Evolutionary conservation across 2,329 filamentous ascomycete species (phyloP).

Genomic region (Knufia fluminis): DNA sequence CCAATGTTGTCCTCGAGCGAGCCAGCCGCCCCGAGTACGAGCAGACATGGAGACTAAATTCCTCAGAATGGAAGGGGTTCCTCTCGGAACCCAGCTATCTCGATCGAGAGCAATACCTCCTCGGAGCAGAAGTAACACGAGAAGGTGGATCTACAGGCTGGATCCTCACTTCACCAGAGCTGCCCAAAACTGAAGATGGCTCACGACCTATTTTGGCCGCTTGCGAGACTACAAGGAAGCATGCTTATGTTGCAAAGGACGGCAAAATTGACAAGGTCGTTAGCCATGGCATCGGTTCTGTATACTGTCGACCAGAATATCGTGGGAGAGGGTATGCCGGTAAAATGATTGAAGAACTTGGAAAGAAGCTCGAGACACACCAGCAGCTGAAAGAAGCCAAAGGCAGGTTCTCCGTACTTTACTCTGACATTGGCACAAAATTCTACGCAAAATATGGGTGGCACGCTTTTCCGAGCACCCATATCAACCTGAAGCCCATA

Average conservation of each 20-base stretch:
- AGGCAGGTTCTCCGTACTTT: slow-evolving; percentile 66
- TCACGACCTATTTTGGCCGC: slow-evolving; percentile 44
- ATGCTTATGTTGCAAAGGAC: slow-evolving; percentile 32
- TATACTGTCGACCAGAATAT: slow-evolving; percentile 62
- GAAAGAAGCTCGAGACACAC: slow-evolving; percentile 43
- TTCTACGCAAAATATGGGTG: slow-evolving; percentile 76
- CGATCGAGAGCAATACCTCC: slow-evolving; percentile 46
- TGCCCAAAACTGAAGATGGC: slow-evolving; percentile 28
- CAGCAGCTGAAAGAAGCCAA: slow-evolving; percentile 35
- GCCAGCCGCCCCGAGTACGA: slow-evolving; percentile 47
- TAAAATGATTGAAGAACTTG: slow-evolving; percentile 63
- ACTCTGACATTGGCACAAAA: slow-evolving; percentile 73
- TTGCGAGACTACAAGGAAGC: slow-evolving; percentile 47
- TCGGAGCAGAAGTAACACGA: slow-evolving; percentile 42
- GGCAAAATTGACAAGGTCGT: slow-evolving; percentile 44
- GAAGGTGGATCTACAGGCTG: slow-evolving; percentile 50
- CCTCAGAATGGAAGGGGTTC: slow-evolving; percentile 48
- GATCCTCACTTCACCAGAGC: slow-evolving; percentile 45
- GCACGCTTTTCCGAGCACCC: slow-evolving; percentile 62
- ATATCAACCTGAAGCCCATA: slow-evolving; percentile 54
- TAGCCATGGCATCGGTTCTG: slow-evolving; percentile 67
- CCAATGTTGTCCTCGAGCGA: slow-evolving; percentile 44
- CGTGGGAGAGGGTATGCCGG: slow-evolving; percentile 67
- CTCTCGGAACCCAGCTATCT: slow-evolving; percentile 48
- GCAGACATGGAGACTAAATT: slow-evolving; percentile 46